Conservation (phyloP, 176 grass and related monocot species). For the Triticum turgidum region DNA sequence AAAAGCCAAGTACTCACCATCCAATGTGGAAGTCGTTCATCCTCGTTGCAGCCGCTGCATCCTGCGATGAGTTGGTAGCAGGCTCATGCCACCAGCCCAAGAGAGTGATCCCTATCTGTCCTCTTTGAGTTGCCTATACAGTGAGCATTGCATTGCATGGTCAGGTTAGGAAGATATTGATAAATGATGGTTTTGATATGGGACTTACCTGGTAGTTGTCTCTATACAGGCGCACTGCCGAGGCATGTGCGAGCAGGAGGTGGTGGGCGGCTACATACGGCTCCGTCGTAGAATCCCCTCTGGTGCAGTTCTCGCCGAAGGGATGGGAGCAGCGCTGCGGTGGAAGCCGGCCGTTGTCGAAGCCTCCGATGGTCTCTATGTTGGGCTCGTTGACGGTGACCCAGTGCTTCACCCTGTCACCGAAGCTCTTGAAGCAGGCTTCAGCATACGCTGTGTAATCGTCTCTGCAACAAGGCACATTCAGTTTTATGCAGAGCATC, state of each 20-base stretch:
- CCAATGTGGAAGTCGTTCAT: conserved; percentile 76
- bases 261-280: conserved; percentile 53
- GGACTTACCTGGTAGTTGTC: conserved; percentile 44
- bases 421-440: conserved; percentile 69
- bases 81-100: conserved; percentile 68
- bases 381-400: conserved; percentile 74
- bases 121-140: conserved; percentile 51
- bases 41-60: conserved; percentile 56
- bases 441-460: conserved; percentile 65
- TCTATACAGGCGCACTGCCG: conserved; percentile 50
- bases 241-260: conserved; percentile 47
- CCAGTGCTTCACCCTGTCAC: conserved; percentile 76
- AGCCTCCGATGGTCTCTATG: conserved; percentile 55
- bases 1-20: conserved; percentile 44
- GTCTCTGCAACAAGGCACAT: conserved; percentile 37
- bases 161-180: neutral
- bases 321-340: conserved; percentile 71
- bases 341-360: conserved; percentile 21
- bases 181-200: too few relatives aligned
- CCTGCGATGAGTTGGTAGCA: conserved; percentile 26
- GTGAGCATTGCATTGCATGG: neutral
- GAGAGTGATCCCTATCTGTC: conserved; percentile 68
- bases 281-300: conserved; percentile 66
- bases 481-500: neutral
- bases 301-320: conserved; percentile 51